phyloP scores from a whole-genome alignment of 2,329 filamentous ascomycete species.

The Nothophaeocryptopus gaeumannii region DNA sequence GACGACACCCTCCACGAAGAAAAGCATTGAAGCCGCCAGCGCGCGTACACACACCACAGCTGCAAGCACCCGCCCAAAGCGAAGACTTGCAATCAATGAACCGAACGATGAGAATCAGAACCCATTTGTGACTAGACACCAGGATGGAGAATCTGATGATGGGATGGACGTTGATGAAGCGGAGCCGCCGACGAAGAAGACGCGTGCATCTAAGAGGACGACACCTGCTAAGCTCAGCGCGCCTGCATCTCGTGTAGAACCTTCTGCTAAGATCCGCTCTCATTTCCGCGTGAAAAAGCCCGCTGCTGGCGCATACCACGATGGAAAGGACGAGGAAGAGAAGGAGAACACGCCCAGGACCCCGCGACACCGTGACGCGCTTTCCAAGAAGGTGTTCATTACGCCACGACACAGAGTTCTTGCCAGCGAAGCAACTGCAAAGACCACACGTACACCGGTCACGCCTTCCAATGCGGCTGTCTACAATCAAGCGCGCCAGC shows the following conservation, averaged over 20 bases:
- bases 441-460: slow-evolving; percentile 71
- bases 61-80: slow-evolving; percentile 40
- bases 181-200: slow-evolving; percentile 35
- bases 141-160: slow-evolving; percentile 44
- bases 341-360: slow-evolving; percentile 58
- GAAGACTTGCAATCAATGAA: slow-evolving; percentile 45
- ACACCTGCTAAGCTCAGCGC: slow-evolving; percentile 50
- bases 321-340: slow-evolving; percentile 34
- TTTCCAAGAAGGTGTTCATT: slow-evolving; percentile 64
- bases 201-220: slow-evolving; percentile 36
- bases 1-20: slow-evolving; percentile 26
- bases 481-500: slow-evolving; percentile 81
- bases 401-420: slow-evolving; percentile 84
- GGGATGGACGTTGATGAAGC: slow-evolving; percentile 37
- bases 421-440: slow-evolving; percentile 71
- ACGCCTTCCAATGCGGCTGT: slow-evolving; percentile 69
- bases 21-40: slow-evolving; percentile 6
- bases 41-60: slow-evolving; percentile 3
- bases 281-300: slow-evolving; percentile 42
- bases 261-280: slow-evolving; percentile 49
- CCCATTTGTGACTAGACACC: slow-evolving; percentile 45
- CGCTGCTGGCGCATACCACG: slow-evolving; percentile 39
- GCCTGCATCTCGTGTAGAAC: slow-evolving; percentile 40
- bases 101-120: slow-evolving; percentile 69
- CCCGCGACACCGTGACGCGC: slow-evolving; percentile 74